Evolutionary conservation across 306 rosid genomes (phyloP).

Genomic region (Sicyos edulis): DNA sequence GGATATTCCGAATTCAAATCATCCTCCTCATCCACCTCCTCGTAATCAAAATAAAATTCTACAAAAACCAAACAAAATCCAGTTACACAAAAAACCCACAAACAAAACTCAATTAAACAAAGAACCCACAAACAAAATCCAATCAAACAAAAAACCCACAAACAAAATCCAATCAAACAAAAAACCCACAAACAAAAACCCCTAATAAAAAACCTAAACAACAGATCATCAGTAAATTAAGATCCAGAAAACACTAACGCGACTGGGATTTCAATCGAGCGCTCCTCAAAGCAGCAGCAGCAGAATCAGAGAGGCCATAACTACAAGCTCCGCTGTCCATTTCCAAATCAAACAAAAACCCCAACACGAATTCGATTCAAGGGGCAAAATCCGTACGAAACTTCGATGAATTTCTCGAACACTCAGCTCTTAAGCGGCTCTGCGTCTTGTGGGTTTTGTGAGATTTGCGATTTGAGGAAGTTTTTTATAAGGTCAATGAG

Average conservation of each 20-base stretch:
- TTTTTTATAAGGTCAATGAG: slow-evolving; percentile 9
- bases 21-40: slow-evolving; percentile 49
- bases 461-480: no score
- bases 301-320: slow-evolving; percentile 38
- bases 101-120: neutral
- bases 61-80: slow-evolving; percentile 24
- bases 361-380: slow-evolving; percentile 18
- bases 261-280: slow-evolving; percentile 43
- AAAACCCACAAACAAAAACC: neutral
- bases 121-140: neutral
- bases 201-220: slow-evolving; percentile 1
- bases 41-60: slow-evolving; percentile 56
- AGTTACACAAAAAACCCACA: neutral
- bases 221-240: neutral
- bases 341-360: neutral
- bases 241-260: slow-evolving; percentile 33
- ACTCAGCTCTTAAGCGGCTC: neutral
- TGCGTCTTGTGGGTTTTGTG: neutral
- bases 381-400: neutral
- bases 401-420: neutral
- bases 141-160: neutral
- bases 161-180: neutral
- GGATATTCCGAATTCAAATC: slow-evolving; percentile 45
- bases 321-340: slow-evolving; percentile 49
- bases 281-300: slow-evolving; percentile 34